Evolutionary conservation across 2,329 filamentous ascomycete genomes (phyloP).

Genomic region (Fusarium sororula): DNA sequence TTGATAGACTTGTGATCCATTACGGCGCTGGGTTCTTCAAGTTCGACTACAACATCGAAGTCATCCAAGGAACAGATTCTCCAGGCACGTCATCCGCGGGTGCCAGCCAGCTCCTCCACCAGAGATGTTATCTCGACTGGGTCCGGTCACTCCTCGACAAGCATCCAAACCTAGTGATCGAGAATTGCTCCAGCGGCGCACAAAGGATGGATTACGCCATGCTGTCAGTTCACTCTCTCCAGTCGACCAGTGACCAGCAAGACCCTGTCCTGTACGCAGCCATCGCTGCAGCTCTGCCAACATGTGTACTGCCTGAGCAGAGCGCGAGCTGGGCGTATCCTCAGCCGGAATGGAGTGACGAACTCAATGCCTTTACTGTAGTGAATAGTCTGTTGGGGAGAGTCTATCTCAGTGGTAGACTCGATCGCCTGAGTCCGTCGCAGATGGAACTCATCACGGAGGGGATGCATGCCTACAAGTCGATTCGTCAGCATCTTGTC

Average conservation of each 20-base stretch:
- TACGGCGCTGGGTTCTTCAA: conserved; percentile 47
- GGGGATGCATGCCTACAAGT: background rate
- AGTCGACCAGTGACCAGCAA: conserved; percentile 50
- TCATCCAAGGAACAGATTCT: conserved; percentile 46
- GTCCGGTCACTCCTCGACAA: conserved; percentile 40
- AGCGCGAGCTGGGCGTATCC: conserved; percentile 50
- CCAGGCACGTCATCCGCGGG: conserved; percentile 33
- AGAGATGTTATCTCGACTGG: conserved; percentile 48
- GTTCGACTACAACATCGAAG: conserved; percentile 51
- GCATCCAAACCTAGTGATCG: conserved; percentile 45
- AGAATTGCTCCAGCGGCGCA: conserved; percentile 46
- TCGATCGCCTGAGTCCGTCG: background rate
- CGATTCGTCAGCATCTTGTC: background rate
- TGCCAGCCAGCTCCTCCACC: conserved; percentile 42
- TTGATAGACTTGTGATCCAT: conserved; percentile 37
- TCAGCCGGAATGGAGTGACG: conserved; percentile 46
- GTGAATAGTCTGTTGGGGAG: conserved; percentile 47
- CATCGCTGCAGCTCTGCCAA: conserved; percentile 45
- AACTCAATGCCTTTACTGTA: conserved; percentile 47
- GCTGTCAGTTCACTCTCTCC: conserved; percentile 44
- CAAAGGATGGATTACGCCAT: conserved; percentile 50
- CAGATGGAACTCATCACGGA: background rate
- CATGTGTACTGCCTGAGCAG: conserved; percentile 49
- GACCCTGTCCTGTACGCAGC: conserved; percentile 45
- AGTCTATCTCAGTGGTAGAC: conserved; percentile 35